Conservation (phyloP, 2,329 filamentous ascomycete species). For the Alternaria angustiovoidea region DNA sequence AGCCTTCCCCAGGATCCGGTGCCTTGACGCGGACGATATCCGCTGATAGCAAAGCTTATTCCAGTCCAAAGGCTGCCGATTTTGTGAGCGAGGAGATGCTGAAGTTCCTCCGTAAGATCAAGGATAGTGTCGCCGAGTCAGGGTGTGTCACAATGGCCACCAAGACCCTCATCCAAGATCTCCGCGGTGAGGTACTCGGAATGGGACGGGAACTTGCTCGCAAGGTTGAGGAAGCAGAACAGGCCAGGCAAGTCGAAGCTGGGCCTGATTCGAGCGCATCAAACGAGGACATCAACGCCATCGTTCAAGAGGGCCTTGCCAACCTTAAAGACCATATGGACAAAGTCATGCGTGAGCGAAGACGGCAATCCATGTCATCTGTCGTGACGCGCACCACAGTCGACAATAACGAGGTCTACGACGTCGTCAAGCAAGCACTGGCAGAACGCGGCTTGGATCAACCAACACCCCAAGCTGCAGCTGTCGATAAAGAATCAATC, state of each 20-base stretch:
- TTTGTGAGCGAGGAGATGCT: constrained; percentile 78
- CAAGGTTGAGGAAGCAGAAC: constrained; percentile 76
- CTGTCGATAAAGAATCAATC: constrained; percentile 77
- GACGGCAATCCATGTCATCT: constrained; percentile 70
- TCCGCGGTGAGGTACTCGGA: constrained; percentile 89
- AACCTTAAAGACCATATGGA: constrained; percentile 88
- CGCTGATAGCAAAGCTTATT: constrained; percentile 50
- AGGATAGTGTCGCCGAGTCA: constrained; percentile 87
- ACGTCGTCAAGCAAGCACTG: constrained; percentile 79
- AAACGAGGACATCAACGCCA: constrained; percentile 75
- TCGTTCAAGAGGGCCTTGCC: constrained; percentile 80
- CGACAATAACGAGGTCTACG: constrained; percentile 86
- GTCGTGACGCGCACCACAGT: constrained; percentile 69
- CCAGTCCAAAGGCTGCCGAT: constrained; percentile 62
- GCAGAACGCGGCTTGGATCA: constrained; percentile 60
- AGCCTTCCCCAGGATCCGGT: constrained; percentile 41
- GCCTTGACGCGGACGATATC: constrained; percentile 45
- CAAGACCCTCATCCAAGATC: constrained; percentile 86
- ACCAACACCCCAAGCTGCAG: constrained; percentile 53
- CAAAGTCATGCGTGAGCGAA: constrained; percentile 77
- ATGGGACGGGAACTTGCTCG: constrained; percentile 93
- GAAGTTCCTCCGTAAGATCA: constrained; percentile 83
- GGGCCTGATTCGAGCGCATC: constrained; percentile 46
- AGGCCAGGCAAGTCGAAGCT: constrained; percentile 54
- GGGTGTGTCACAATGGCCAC: constrained; percentile 91